Percentiles rank a stretch among this genome's conserved stretches.
phyloP scores from a whole-genome alignment of 768 basidiomycete genomes.

The Phylloporus arenicola region DNA sequence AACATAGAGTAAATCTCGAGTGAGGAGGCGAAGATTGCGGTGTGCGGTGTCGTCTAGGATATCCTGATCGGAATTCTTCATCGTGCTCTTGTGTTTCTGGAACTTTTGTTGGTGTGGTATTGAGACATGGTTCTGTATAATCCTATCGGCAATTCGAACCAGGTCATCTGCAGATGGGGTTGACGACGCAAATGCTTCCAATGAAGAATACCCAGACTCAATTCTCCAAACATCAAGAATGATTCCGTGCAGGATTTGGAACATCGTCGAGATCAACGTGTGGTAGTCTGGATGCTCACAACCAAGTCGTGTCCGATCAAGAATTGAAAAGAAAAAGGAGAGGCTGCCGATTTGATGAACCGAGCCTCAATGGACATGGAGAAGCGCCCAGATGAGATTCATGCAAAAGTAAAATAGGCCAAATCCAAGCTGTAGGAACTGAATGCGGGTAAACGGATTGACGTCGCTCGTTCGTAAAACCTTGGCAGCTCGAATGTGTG shows the following conservation, averaged over 20 bases:
- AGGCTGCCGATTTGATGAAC: constrained; percentile 22
- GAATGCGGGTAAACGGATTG: neutral
- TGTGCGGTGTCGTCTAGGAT: neutral
- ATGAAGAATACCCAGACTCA: neutral
- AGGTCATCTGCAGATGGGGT: neutral
- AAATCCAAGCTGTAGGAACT: constrained; percentile 1
- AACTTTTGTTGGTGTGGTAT: no score
- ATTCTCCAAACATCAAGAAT: neutral
- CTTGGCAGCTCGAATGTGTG: neutral
- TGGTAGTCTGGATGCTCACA: constrained; percentile 19
- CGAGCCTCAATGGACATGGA: constrained; percentile 27
- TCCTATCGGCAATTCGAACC: neutral
- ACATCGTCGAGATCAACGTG: neutral
- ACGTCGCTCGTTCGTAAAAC: neutral
- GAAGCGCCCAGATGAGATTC: constrained; percentile 31
- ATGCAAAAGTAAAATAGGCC: constrained; percentile 15
- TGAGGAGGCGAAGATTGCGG: neutral
- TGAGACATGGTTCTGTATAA: neutral
- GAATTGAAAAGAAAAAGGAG: constrained; percentile 25
- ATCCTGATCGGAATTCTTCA: no score
- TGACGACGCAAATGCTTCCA: neutral
- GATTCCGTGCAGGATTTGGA: neutral
- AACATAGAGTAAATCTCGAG: neutral
- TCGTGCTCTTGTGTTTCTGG: no score
- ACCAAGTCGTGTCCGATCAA: constrained; percentile 24